Base-by-base conservation (phyloP, 225 moss, liverwort and hornwort genomes). In the Polytrichum formosum region DNA sequence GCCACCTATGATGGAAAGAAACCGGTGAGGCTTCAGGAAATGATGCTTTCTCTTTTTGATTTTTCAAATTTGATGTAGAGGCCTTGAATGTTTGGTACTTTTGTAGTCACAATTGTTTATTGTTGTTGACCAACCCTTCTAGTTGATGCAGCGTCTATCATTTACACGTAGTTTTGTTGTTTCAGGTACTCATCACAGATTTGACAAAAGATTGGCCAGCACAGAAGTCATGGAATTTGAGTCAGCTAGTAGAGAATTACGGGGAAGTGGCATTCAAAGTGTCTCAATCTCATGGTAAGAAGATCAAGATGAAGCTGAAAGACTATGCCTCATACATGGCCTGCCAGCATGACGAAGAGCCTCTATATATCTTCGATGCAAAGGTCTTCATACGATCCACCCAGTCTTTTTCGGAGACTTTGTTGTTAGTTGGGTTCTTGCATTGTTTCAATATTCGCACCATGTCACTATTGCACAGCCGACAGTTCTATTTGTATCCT, bases 271-370 rank as follows among this genome's bases (percentile, higher is more conserved):
- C 79, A 46, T 96, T 93, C 67, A 96, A 90, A 83, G 98, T 94
- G 46, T 86, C 91, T 16, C 92, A 98, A 79, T 91, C 98, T 68
- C 88, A 94, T 83, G 98, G 94, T 64, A 85, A 87, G 74, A 87
- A 91, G 66, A 75, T 94, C 56, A 82, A 78, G 72, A 97, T 97
- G 98, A 94, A 83, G 30, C 60, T 98, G 74, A 91, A 84, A 72
- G 91, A 92, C 73, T 98, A 88, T 68, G 91, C 84, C 68, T 65
- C 66, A 5, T 98, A 98, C 65, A 98, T 98, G 97, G 72, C 80
- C 67, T 78, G 84, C 60, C 98, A 98, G 78, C 90, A 90, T 81
- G 98, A 94, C 76, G 94, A 94, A 84, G 94, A 98, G 72, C 94
- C 94, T 16, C 94, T 98, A 54, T 94, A 92, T 67, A 94, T 98